Base-by-base conservation (phyloP, 2,329 filamentous ascomycete genomes). In the Cucurbitaria berberidis region DNA sequence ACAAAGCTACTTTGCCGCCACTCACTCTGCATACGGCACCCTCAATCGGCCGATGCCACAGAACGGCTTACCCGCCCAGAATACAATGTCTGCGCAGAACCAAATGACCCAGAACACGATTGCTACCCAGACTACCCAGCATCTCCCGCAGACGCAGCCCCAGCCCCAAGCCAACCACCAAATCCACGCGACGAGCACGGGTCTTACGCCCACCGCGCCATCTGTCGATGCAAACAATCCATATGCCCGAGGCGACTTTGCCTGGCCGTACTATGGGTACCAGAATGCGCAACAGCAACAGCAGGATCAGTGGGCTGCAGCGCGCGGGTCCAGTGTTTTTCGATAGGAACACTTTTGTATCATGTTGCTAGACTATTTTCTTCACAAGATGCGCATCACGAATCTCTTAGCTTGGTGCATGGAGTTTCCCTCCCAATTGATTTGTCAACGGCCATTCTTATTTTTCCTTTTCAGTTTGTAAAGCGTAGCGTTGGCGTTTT, bases 261-360 rank as follows among this genome's bases (percentile, higher is more conserved):
- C 54, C 11, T 72, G 69, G 69, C 44, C 62, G 29, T 70, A 67
- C 30, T 71, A 69, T 38, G 61, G 57, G 9, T 72, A 69, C 36
- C 64, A 67, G 40, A 57, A 41, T 34, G 57, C 61, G 19, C 51
- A 55, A 41, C 49, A 26, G 39, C 55, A 55, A 24, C 63, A 56
- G 44, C 55, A 59, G 45, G 63, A 67, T 42, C 65, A 69, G 38
- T 73, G 70, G 70, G 56, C 47, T 15, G 42, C 59, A 3, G 53
- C 57, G 9, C 54, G 66, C 32, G 57, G 53, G 13, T 26, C 61
- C n/a, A 58, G 63, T 3, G 64, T 66, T 5, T 72, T 66, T 35
- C 55, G 69, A 29, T 69, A 52, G 50, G 16, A 19, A 13, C 8
- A 16, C 27, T n/a, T n/a, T 10, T 27, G 10, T 10, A 27, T 27